Base-by-base conservation (phyloP, 495 filamentous ascomycete genomes). In the Oidiodendron maius region DNA sequence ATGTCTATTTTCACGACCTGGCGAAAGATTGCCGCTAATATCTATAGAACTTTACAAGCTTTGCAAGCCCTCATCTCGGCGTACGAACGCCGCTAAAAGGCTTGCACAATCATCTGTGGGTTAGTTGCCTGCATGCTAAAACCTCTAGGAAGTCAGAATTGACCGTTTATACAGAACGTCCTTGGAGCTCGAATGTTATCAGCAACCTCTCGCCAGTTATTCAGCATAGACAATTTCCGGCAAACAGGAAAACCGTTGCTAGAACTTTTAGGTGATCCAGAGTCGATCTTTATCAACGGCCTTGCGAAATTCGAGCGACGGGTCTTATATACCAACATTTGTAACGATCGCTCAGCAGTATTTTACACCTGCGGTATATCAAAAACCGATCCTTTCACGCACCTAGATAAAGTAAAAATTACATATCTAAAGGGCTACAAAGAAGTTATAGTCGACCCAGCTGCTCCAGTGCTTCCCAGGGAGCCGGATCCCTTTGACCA, bases 51-150 rank as follows among this genome's bases (percentile, higher is more conserved):
- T 96, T 96, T 61, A 87, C 87, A 2, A 94, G 89, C 1, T 96
- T 97, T 65, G 91, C 86, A 20, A 81, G 83, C 13, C 91, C 93
- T 16, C 91, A 96, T 66, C 77, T 96, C 0, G 91, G 91, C 16
- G 87, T 91, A 6, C 75, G 87, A 36, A 81, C 84, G 9, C 89
- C 91, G 0, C 65, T 84, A 3, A 71, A 75, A 28, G 89, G 45
- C 22, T 54, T 35, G 45, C 46, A 50, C 23, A 81, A 78, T 48
- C 66, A 81, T 36, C 58, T 90, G 3, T 95, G 77, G 76, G 41
- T 44, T 3, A 15, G 12, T 13, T 11, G 23, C 3, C 23, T 26
- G 17, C 15, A 30, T 12, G 18, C 36, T 39, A 6, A 44, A 12
- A 44, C 30, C 25, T 44, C 16, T 11, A n/a, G 16, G 21, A 89